These are phyloP conservation scores for Botryococcus braunii DNA, from an alignment of 163 green algal species.

Conservation along the genomic window DNA sequence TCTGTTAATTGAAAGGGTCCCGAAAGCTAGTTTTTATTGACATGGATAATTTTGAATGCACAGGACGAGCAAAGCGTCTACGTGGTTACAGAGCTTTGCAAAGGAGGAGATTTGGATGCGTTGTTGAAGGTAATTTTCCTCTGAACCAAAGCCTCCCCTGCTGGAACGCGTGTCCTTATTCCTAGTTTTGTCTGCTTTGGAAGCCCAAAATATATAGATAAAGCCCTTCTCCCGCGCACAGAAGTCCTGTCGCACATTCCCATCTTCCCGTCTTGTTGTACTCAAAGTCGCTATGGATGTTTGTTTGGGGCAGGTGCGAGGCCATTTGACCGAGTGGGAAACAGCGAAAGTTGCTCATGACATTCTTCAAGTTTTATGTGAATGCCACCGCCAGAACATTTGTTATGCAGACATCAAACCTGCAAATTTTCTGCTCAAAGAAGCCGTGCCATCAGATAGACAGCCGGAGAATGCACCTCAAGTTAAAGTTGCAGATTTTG, in stretches of 20 bases:
- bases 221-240: too few relatives aligned
- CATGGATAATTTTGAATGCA: too few relatives aligned
- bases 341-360: constrained; percentile 16
- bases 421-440: constrained; percentile 37
- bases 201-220: too few relatives aligned
- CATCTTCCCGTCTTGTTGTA: too few relatives aligned
- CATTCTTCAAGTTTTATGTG: constrained; percentile 21
- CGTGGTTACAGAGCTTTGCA: constrained; percentile 26
- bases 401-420: constrained; percentile 39
- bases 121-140: constrained; percentile 16
- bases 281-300: too few relatives aligned
- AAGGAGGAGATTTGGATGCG: constrained; percentile 14
- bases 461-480: neutral
- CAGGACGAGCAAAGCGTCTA: constrained; percentile 23
- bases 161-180: too few relatives aligned
- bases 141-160: too few relatives aligned
- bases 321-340: constrained; percentile 30
- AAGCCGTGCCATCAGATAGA: neutral
- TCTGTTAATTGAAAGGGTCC: neutral
- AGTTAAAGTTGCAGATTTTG: constrained; percentile 26
- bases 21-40: neutral
- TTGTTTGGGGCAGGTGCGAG: too few relatives aligned
- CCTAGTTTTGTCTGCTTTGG: too few relatives aligned
- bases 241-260: too few relatives aligned
- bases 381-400: constrained; percentile 29